These are phyloP conservation scores for Wallacemonas sp. DNA, from an alignment of 208 protist species.

Conservation along the genomic window DNA sequence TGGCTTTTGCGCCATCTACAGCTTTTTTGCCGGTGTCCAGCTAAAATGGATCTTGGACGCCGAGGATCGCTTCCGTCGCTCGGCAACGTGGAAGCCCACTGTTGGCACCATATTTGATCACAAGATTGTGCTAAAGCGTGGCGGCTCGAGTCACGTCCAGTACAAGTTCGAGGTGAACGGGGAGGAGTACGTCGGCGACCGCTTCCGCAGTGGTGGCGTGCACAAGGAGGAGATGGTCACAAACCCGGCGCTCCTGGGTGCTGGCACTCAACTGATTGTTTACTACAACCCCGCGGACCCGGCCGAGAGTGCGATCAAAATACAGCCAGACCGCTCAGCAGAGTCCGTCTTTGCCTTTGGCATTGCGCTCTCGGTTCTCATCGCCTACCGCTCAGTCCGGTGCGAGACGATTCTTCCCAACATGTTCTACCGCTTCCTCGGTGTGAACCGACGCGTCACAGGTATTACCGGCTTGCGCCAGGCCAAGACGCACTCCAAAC, in stretches of 20 bases:
- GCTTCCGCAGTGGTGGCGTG: constrained; percentile 84
- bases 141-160: constrained; percentile 78
- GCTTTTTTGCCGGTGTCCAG: constrained; percentile 70
- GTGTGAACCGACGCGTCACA: constrained; percentile 69
- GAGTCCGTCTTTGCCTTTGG: constrained; percentile 72
- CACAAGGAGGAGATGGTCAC: constrained; percentile 85
- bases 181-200: constrained; percentile 72
- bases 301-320: constrained; percentile 82
- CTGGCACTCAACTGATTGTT: constrained; percentile 83
- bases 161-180: constrained; percentile 84
- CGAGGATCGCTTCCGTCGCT: constrained; percentile 83
- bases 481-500: constrained; percentile 59
- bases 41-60: constrained; percentile 72
- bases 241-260: constrained; percentile 81
- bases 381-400: constrained; percentile 82
- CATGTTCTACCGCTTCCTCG: constrained; percentile 89
- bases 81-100: constrained; percentile 79
- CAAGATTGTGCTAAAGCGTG: constrained; percentile 84
- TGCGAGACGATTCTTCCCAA: constrained; percentile 93
- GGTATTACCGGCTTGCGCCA: constrained; percentile 75
- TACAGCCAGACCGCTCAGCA: constrained; percentile 77
- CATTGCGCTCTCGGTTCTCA: constrained; percentile 64
- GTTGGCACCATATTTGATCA: constrained; percentile 89
- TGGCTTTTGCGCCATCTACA: constrained; percentile 70
- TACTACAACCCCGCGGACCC: constrained; percentile 90